phyloP scores from a whole-genome alignment of 495 filamentous ascomycete genomes.

The Penicillium malachiteum region DNA sequence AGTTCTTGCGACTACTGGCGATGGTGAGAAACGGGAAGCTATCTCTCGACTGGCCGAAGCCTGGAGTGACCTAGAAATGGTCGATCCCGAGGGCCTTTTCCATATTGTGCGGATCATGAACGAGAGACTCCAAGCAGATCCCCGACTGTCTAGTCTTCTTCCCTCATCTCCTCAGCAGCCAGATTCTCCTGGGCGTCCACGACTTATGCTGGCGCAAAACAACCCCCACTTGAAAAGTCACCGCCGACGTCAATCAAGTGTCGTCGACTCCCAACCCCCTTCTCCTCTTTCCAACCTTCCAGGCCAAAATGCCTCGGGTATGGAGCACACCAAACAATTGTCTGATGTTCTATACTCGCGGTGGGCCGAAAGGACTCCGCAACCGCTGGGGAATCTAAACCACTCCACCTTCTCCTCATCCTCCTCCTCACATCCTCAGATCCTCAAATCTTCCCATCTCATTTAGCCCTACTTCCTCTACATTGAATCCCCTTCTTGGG shows the following conservation, averaged over 20 bases:
- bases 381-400: constrained; percentile 67
- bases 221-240: constrained; percentile 85
- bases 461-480: not conserved
- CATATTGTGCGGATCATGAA: constrained; percentile 74
- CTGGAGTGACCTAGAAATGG: constrained; percentile 76
- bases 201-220: constrained; percentile 73
- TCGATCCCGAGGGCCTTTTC: constrained; percentile 89
- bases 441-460: not conserved
- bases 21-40: constrained; percentile 73
- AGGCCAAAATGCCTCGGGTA: constrained; percentile 60
- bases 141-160: constrained; percentile 50
- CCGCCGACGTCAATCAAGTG: constrained; percentile 62
- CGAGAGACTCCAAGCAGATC: constrained; percentile 55
- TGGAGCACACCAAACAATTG: constrained; percentile 88
- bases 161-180: constrained; percentile 41
- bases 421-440: not conserved
- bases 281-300: constrained; percentile 42
- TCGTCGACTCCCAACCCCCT: constrained; percentile 33
- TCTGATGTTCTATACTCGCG: constrained; percentile 86
- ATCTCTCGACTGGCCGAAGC: constrained; percentile 78
- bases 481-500: not conserved
- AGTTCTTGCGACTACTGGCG: constrained; percentile 73
- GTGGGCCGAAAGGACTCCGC: constrained; percentile 83
- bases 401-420: constrained; percentile 6
- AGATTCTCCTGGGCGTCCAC: constrained; percentile 52